Base-by-base conservation (phyloP, 805 yeast genomes). In the Metschnikowia koreensis region DNA sequence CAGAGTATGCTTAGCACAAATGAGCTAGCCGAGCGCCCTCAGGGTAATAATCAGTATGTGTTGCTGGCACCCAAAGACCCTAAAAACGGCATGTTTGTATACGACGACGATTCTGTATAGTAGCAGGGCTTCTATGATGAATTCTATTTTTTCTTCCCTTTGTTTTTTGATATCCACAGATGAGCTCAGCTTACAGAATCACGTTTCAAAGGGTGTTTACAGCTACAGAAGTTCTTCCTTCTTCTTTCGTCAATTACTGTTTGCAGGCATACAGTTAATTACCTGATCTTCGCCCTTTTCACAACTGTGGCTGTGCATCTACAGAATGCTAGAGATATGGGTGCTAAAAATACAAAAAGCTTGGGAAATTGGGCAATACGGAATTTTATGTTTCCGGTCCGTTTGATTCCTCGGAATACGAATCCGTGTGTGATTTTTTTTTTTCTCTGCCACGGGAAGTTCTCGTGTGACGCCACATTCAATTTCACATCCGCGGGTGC, bases 1-100 rank as follows among this genome's bases (percentile, higher is more conserved):
- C 91, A 87, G 59, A 81, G 87, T 38, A 81, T 86, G 83, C 65
- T 86, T 40, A 73, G 73, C 10, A 75, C 80, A 2, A 86, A 86
- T 58, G 59, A 59, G 0, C 51, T 64, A 11, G 56, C 65, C 33
- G 75, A 79, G 54, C 69, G 85, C 46, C 93, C 93, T 0, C 78
- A 79, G 2, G 90, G 78, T 54, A 82, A 86, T 61, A 67, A 54
- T 0, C 43, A 52, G 1, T 86, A 86, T 57, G 76, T 80, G 17
- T 59, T 55, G 15, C 60, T 55, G 34, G 91, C 88, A 0, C 87
- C 90, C 0, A 54, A 60, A 16, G 79, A 84, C 63, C 92, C 93
- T 3, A 68, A 76, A 46, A 65, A 66, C 46, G 65, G 77, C 1
- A 64, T 62, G 7, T 86, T 83, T 64, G 68, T 66, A 1, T 86